Percentiles rank a stretch among this genome's conserved stretches.
Conservation (phyloP, 106 monocot species). For the Hemerocallis citrina region DNA sequence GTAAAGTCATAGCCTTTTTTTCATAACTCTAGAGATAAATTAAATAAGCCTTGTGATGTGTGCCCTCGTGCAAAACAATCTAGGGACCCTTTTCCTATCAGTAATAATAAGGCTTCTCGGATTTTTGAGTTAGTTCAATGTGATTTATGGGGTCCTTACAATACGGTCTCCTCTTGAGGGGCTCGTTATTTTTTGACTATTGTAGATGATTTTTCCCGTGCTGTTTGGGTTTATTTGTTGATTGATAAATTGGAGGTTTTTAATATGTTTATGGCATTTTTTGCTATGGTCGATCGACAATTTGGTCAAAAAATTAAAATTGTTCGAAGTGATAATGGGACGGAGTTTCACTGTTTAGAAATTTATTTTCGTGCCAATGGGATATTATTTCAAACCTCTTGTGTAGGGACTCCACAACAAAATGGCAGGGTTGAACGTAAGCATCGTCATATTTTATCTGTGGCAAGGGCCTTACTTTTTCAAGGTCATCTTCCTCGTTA, state of each 20-base stretch:
- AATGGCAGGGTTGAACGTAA: not conserved
- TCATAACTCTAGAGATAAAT: not conserved
- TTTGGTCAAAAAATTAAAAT: not conserved
- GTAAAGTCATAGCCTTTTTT: not conserved
- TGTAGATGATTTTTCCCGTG: not conserved
- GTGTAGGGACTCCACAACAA: not conserved
- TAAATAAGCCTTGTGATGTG: not conserved
- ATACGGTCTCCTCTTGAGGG: not conserved
- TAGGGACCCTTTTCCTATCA: not conserved
- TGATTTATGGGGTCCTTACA: not conserved
- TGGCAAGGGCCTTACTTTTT: not conserved
- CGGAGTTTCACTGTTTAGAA: not conserved
- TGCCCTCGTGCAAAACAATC: not conserved
- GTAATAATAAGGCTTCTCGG: not conserved
- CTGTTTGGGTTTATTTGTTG: not conserved
- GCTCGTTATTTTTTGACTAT: not conserved
- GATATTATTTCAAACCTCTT: not conserved
- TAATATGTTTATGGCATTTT: not conserved
- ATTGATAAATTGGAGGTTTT: not conserved
- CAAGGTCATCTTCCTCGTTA: not conserved
- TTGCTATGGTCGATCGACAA: not conserved
- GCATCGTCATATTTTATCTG: not conserved
- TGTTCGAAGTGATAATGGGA: not conserved
- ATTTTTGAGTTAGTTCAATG: not conserved
- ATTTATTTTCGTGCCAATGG: not conserved